Percentiles rank a stretch among this genome's conserved stretches.
Conservation (phyloP, 768 basidiomycete genomes). For the Leccinum variicolor region DNA sequence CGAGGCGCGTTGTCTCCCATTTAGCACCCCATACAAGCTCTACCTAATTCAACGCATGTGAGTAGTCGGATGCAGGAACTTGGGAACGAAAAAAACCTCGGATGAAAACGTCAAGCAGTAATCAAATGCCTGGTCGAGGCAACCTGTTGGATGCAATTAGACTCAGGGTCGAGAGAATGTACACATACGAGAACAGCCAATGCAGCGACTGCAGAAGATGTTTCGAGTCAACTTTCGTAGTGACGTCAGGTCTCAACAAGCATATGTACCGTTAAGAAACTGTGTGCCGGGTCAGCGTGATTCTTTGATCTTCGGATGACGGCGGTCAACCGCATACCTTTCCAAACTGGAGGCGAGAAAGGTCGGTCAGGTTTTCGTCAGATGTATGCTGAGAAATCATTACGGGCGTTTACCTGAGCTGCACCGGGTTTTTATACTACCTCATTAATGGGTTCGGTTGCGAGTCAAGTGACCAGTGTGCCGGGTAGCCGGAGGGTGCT, state of each 20-base stretch:
- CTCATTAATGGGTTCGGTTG: no score
- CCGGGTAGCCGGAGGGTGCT: no score
- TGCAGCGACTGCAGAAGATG: slow-evolving; percentile 14
- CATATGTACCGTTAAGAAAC: slow-evolving; percentile 23
- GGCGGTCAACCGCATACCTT: slow-evolving; percentile 11
- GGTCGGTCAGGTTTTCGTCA: slow-evolving; percentile 5
- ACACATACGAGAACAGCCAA: slow-evolving; percentile 15
- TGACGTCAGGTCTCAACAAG: not conserved
- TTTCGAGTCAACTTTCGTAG: not conserved
- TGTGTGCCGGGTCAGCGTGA: not conserved
- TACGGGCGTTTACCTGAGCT: not conserved
- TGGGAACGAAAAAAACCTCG: slow-evolving; percentile 11
- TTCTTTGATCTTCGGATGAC: not conserved
- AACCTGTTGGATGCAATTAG: not conserved
- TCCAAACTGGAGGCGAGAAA: slow-evolving; percentile 18
- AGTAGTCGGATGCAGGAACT: no score
- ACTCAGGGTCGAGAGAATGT: not conserved
- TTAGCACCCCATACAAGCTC: not conserved
- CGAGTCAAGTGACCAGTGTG: no score
- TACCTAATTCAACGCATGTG: slow-evolving; percentile 8
- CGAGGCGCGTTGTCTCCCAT: slow-evolving; percentile 20
- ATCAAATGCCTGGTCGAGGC: slow-evolving; percentile 12
- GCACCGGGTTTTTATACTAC: no score
- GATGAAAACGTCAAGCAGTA: slow-evolving; percentile 22
- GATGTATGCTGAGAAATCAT: slow-evolving; percentile 8